Evolutionary conservation across 306 rosid genomes (phyloP).

Genomic region (Rubus idaeus): DNA sequence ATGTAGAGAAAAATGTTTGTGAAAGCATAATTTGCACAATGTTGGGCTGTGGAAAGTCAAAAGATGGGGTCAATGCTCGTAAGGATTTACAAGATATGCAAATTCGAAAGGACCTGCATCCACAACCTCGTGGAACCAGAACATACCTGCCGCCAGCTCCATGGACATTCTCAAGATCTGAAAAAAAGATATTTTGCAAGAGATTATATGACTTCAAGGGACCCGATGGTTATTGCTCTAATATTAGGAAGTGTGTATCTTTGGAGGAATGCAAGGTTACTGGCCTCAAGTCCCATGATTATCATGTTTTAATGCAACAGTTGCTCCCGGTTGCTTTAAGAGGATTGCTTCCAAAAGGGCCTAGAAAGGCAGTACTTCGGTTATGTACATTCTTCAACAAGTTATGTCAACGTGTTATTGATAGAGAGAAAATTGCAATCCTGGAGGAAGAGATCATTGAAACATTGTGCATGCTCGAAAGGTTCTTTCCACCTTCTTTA

Average conservation of each 20-base stretch:
- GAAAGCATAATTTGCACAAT: neutral
- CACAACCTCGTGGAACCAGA: neutral
- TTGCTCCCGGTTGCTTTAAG: neutral
- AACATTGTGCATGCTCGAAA: neutral
- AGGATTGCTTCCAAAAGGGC: neutral
- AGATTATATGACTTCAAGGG: neutral
- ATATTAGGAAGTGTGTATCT: neutral
- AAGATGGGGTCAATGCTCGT: neutral
- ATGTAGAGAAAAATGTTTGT: neutral
- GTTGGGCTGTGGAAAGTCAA: neutral
- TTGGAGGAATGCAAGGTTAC: neutral
- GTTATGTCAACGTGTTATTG: neutral
- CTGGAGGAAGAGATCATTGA: neutral
- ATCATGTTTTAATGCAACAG: neutral
- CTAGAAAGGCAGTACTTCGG: neutral
- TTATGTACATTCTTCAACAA: neutral
- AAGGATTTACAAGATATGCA: neutral
- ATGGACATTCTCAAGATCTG: neutral
- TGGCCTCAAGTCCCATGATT: neutral
- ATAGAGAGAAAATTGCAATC: neutral
- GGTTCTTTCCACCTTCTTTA: neutral
- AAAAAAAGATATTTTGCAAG: neutral
- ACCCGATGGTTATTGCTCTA: constrained; percentile 4
- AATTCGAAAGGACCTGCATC: neutral
- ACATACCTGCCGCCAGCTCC: neutral